phyloP scores from a whole-genome alignment of 257 asterid species.

The Petrea volubilis region DNA sequence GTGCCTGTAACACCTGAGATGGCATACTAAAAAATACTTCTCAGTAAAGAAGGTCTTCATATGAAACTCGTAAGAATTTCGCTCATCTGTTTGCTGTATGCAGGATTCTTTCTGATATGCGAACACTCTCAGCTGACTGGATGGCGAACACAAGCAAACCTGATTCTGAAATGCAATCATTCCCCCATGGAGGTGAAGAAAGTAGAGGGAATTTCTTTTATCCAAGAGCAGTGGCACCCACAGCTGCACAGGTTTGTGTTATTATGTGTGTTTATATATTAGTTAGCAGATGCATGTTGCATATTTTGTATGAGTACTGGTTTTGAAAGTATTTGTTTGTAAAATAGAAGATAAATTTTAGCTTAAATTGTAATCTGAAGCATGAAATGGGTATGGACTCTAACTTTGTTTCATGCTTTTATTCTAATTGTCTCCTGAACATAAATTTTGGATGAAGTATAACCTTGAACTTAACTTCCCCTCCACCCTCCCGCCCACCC shows the following conservation, averaged over 20 bases:
- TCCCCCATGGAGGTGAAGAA: slow-evolving; percentile 88
- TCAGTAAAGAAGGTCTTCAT: background rate
- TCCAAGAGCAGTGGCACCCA: slow-evolving; percentile 98
- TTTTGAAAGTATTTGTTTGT: slow-evolving; percentile 10
- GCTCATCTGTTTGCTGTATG: slow-evolving; percentile 31
- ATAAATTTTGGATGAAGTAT: background rate
- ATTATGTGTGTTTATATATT: slow-evolving; percentile 6
- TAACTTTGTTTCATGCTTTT: background rate
- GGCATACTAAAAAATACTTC: background rate
- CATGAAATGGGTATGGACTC: background rate
- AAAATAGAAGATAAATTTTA: background rate
- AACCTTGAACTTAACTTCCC: background rate
- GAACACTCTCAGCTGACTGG: slow-evolving; percentile 99
- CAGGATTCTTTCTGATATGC: slow-evolving; percentile 99
- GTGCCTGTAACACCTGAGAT: background rate
- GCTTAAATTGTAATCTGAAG: slow-evolving; percentile 3
- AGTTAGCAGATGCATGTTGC: slow-evolving; percentile 10
- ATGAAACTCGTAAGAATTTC: background rate
- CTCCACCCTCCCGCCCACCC: slow-evolving; percentile 24
- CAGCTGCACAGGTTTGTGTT: slow-evolving; percentile 89
- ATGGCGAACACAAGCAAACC: slow-evolving; percentile 94
- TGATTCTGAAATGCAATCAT: slow-evolving; percentile 75
- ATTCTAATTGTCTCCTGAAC: background rate
- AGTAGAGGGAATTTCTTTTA: slow-evolving; percentile 74
- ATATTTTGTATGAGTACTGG: too few species aligned